Evolutionary conservation across 495 filamentous ascomycete genomes (phyloP).

Genomic region (Chaetomium tenue): DNA sequence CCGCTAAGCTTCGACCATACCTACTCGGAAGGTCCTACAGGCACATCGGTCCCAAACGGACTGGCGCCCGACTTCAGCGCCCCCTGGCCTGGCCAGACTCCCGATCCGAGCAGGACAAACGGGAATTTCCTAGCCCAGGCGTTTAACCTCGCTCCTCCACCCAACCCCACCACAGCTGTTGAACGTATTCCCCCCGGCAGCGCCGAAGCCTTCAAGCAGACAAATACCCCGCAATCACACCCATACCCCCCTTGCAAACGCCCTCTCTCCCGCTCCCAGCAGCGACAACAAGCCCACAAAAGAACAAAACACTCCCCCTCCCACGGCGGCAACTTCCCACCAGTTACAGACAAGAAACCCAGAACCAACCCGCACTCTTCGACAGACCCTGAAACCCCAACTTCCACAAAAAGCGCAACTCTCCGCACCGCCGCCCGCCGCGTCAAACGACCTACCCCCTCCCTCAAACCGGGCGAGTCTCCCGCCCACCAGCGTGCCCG

Average conservation of each 20-base stretch:
- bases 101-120: background rate
- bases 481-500: constrained; percentile 17
- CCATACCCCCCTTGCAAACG: background rate
- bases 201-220: too few species aligned
- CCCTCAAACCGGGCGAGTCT: constrained; percentile 22
- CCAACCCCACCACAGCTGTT: background rate
- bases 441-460: constrained; percentile 4
- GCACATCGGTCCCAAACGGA: background rate
- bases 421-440: constrained; percentile 25
- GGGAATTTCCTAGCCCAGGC: background rate
- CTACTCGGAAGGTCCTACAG: background rate
- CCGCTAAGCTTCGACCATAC: background rate
- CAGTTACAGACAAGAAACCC: background rate
- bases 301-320: background rate
- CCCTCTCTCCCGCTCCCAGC: background rate
- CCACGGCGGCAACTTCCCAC: background rate
- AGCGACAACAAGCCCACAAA: background rate
- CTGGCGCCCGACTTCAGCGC: background rate
- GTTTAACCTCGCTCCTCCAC: background rate
- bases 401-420: background rate
- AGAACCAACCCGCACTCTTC: too few species aligned
- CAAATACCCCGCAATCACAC: background rate
- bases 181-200: background rate
- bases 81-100: background rate
- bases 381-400: background rate